These are phyloP conservation scores for Cryptococcus hybrid DNA, from an alignment of 1,284 basidiomycete species.

Conservation along the genomic window DNA sequence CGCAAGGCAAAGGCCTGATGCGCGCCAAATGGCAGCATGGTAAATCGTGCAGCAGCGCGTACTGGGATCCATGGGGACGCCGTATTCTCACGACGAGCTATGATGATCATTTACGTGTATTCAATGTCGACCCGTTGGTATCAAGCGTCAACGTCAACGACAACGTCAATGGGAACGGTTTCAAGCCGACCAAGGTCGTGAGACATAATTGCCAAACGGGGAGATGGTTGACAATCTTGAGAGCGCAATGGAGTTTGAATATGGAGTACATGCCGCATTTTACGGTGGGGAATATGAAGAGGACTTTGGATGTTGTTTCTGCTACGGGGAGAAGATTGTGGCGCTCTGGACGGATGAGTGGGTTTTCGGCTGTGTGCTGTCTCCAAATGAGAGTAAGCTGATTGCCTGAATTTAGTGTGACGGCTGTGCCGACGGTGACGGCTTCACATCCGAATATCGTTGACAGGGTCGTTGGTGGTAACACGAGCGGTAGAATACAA, in stretches of 20 bases:
- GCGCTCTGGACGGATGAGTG: constrained; percentile 38
- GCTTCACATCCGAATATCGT: constrained; percentile 48
- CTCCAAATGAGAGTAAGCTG: background rate
- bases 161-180: constrained; percentile 4
- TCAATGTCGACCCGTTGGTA: constrained; percentile 1
- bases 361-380: constrained; percentile 6
- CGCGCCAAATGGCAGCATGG: constrained; percentile 45
- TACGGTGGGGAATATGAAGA: constrained; percentile 53
- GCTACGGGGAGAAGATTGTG: constrained; percentile 41
- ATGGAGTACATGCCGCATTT: constrained; percentile 51
- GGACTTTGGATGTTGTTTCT: constrained; percentile 47
- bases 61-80: constrained; percentile 53
- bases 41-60: constrained; percentile 51
- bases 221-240: constrained; percentile 52
- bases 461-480: constrained; percentile 48
- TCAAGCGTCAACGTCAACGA: too few relatives aligned
- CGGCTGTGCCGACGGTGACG: constrained; percentile 52
- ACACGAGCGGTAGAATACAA: constrained; percentile 48
- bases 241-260: constrained; percentile 52
- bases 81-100: constrained; percentile 51
- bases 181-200: constrained; percentile 34
- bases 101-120: constrained; percentile 49
- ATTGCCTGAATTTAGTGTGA: constrained; percentile 33
- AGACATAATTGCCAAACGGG: constrained; percentile 54
- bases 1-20: constrained; percentile 35